A percentile compares a stretch with the other conserved stretches of the same genome.
Conservation (phyloP, 2,329 filamentous ascomycete species). For the Clarireedia sp. region DNA sequence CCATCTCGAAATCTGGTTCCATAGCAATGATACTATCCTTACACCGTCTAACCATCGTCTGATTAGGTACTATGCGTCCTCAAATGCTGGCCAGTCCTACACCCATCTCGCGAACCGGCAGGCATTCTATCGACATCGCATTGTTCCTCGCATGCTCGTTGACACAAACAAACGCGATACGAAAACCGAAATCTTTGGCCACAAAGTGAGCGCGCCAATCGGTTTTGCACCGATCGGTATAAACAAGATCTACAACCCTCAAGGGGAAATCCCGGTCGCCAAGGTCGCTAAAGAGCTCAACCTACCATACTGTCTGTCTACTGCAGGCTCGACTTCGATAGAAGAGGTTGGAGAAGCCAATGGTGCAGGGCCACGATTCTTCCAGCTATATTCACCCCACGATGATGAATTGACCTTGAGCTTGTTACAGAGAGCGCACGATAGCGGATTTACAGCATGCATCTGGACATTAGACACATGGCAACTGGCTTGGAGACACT, state of each 20-base stretch:
- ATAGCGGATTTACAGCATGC: conserved; percentile 47
- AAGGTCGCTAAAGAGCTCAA: conserved; percentile 49
- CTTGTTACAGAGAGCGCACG: conserved; percentile 46
- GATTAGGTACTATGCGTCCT: conserved; percentile 43
- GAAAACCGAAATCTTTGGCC: conserved; percentile 49
- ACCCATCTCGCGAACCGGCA: conserved; percentile 50
- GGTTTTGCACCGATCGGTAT: conserved; percentile 60
- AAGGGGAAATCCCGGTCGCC: conserved; percentile 51
- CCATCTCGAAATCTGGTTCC: background rate
- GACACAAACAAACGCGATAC: conserved; percentile 51
- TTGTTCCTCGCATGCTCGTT: conserved; percentile 53
- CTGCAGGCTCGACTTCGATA: conserved; percentile 44
- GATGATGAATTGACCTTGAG: conserved; percentile 52
- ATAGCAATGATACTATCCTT: too few species aligned
- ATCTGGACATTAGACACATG: conserved; percentile 57
- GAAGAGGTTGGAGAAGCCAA: conserved; percentile 51
- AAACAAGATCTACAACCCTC: conserved; percentile 55
- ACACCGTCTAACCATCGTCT: background rate
- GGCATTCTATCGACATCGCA: conserved; percentile 56
- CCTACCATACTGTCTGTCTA: conserved; percentile 51
- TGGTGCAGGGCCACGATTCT: conserved; percentile 46
- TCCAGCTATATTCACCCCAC: conserved; percentile 57
- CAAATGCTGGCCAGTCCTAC: conserved; percentile 46
- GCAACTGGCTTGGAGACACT: conserved; percentile 54
- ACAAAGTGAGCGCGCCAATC: conserved; percentile 50